These are phyloP conservation scores for Naganishia sp. DNA, from an alignment of 1,284 basidiomycete genomes.

Conservation along the genomic window DNA sequence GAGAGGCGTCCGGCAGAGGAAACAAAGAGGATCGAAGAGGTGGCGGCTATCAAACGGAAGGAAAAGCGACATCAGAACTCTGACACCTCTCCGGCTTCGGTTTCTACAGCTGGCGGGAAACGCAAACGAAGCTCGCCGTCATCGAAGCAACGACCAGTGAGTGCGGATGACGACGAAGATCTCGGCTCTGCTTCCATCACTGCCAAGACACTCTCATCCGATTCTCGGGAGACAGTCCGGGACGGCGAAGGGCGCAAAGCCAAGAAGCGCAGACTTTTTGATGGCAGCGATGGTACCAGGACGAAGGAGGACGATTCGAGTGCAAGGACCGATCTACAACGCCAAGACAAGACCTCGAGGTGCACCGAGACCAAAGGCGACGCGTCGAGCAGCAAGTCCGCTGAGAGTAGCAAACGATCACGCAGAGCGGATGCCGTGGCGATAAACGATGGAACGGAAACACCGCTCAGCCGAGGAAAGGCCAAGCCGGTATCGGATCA, in stretches of 20 bases:
- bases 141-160: not conserved
- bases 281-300: no score
- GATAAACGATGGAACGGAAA: not conserved
- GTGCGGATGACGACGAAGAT: not conserved
- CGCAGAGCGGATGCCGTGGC: no score
- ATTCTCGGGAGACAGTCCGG: no score
- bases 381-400: no score
- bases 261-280: not conserved
- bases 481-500: no score
- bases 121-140: slow-evolving; percentile 1
- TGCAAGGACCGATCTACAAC: not conserved
- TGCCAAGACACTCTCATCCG: not conserved
- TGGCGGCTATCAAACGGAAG: no score
- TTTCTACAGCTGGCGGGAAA: not conserved
- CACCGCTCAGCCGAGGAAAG: not conserved
- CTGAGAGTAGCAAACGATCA: no score
- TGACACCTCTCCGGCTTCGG: not conserved
- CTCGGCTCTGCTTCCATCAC: not conserved
- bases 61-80: not conserved
- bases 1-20: not conserved
- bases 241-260: not conserved
- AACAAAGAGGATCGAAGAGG: not conserved
- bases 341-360: not conserved
- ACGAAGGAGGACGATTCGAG: not conserved
- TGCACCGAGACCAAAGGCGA: not conserved